Percentiles rank a stretch among this genome's conserved stretches.
These are phyloP conservation scores for Auriscalpium vulgare DNA, from an alignment of 768 basidiomycete genomes.

Conservation along the genomic window DNA sequence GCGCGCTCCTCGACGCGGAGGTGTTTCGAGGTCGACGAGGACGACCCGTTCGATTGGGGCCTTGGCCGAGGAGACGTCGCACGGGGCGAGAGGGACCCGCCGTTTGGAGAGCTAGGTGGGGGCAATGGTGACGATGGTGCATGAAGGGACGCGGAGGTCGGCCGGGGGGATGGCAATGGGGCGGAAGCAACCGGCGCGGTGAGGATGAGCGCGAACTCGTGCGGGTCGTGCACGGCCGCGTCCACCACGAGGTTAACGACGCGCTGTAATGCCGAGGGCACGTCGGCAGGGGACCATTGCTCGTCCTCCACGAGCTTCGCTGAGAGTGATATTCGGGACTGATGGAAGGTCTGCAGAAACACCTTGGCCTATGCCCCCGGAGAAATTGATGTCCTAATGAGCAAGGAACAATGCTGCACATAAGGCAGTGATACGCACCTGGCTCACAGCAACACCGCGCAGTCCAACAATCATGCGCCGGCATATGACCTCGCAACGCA, in stretches of 20 bases:
- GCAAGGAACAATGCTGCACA: too few species aligned
- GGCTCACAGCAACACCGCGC: constrained; percentile 76
- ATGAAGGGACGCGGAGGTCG: constrained; percentile 13
- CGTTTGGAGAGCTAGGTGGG: constrained; percentile 15
- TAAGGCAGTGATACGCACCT: constrained; percentile 36
- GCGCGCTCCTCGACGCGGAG: constrained; percentile 74
- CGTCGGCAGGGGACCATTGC: constrained; percentile 81
- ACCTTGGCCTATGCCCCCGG: constrained; percentile 55
- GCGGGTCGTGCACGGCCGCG: constrained; percentile 75
- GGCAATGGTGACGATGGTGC: constrained; percentile 22
- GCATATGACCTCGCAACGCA: constrained; percentile 79
- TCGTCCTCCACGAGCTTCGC: constrained; percentile 95
- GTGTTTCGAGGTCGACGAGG: constrained; percentile 37
- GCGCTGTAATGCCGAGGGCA: constrained; percentile 57
- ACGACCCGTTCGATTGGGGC: constrained; percentile 13
- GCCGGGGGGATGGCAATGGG: constrained; percentile 16
- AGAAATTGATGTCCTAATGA: neutral
- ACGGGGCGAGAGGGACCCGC: constrained; percentile 8
- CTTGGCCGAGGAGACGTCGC: constrained; percentile 10
- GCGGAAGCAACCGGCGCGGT: constrained; percentile 18
- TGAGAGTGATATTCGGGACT: constrained; percentile 64
- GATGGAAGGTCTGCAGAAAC: constrained; percentile 84
- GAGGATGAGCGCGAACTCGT: constrained; percentile 46
- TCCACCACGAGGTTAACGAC: constrained; percentile 69
- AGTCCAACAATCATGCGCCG: constrained; percentile 90